Conservation (phyloP, 2,329 filamentous ascomycete species). For the Cryphonectria nitschkei region DNA sequence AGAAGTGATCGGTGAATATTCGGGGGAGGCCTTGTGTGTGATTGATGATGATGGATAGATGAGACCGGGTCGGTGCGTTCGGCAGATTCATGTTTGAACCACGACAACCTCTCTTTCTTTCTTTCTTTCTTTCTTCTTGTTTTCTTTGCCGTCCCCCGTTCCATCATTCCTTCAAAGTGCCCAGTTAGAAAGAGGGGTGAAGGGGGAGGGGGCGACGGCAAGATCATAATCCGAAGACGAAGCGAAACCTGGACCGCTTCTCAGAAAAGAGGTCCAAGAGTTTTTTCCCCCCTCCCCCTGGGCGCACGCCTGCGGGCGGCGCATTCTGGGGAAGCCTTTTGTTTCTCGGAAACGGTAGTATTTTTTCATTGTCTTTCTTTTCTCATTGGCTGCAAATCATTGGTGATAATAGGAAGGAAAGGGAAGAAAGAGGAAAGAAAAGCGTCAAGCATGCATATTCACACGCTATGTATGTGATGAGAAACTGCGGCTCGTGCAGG, state of each 20-base stretch:
- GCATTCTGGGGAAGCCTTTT: too few species aligned
- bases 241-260: not conserved
- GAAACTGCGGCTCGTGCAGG: not conserved
- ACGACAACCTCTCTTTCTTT: not conserved
- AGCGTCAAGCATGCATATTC: not conserved
- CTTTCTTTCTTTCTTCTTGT: not conserved
- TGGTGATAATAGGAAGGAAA: too few species aligned
- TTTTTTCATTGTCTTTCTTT: too few species aligned
- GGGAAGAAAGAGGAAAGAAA: too few species aligned
- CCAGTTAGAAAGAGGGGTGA: not conserved
- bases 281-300: not conserved
- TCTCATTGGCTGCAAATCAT: too few species aligned
- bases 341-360: too few species aligned
- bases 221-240: not conserved
- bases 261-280: not conserved
- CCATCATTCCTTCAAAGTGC: not conserved
- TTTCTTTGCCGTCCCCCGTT: too few species aligned
- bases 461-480: not conserved
- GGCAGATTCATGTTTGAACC: not conserved
- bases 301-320: constrained; percentile 4
- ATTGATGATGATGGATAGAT: not conserved
- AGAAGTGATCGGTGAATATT: not conserved
- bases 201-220: not conserved
- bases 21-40: not conserved
- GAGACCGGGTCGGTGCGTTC: not conserved